These are phyloP conservation scores for Tricholoma flavovirens DNA, from an alignment of 768 basidiomycete species.

Conservation along the genomic window DNA sequence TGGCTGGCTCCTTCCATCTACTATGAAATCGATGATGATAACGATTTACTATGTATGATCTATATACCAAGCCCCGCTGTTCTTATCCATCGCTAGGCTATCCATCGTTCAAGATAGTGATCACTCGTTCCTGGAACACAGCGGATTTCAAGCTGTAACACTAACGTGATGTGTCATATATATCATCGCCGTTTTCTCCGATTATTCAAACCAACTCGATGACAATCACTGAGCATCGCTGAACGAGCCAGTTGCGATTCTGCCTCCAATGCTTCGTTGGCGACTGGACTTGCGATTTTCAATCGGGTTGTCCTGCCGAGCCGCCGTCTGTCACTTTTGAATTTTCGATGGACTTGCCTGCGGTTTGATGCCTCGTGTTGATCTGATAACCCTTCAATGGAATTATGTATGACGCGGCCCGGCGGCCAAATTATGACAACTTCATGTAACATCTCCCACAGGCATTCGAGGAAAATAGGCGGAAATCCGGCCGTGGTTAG, in stretches of 20 bases:
- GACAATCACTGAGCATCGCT: neutral
- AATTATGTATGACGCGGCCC: neutral
- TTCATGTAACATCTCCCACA: no score
- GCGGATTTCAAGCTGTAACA: neutral
- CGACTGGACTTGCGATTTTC: neutral
- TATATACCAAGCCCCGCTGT: neutral
- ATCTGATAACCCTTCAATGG: neutral
- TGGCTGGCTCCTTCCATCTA: constrained; percentile 1
- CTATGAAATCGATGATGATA: constrained; percentile 14
- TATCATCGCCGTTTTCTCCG: neutral
- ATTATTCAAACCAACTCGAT: neutral
- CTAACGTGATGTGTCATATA: neutral
- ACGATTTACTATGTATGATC: constrained; percentile 12
- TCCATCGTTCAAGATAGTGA: neutral
- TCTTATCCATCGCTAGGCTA: neutral
- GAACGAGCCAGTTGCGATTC: neutral
- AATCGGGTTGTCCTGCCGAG: neutral
- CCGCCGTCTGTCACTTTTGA: neutral
- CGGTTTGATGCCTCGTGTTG: constrained; percentile 11
- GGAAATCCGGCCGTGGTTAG: neutral
- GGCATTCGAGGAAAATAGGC: no score
- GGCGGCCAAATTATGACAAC: neutral
- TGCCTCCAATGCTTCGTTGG: neutral
- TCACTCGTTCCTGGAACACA: neutral
- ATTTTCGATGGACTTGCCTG: neutral